Evolutionary conservation across 164 flowering plant genomes (phyloP).

Genomic region (Protea cynaroides): DNA sequence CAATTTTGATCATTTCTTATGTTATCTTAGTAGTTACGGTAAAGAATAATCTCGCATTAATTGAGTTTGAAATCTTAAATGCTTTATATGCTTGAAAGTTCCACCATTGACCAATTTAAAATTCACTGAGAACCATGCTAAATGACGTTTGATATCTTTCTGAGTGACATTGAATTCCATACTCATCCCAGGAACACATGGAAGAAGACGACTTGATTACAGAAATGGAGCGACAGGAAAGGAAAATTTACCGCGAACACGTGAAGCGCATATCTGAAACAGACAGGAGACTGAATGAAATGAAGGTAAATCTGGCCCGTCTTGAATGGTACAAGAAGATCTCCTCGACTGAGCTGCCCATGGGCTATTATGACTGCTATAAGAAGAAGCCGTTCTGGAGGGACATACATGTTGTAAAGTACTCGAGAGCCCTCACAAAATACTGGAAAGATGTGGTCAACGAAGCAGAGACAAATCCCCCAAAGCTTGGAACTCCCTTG

Average conservation of each 20-base stretch:
- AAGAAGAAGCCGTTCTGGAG: not conserved
- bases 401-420: conserved; percentile 12
- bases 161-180: too few species aligned
- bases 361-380: conserved; percentile 44
- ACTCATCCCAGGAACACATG: not conserved
- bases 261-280: conserved; percentile 6
- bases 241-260: not conserved
- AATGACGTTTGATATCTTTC: too few species aligned
- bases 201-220: not conserved
- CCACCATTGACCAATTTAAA: too few species aligned
- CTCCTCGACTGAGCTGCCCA: not conserved
- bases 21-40: too few species aligned
- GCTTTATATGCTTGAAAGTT: too few species aligned
- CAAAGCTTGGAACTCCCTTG: conserved; percentile 18
- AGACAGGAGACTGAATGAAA: conserved; percentile 20
- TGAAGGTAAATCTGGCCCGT: conserved; percentile 26
- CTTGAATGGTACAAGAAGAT: conserved; percentile 50
- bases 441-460: conserved; percentile 37
- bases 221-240: conserved; percentile 11
- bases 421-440: conserved; percentile 15
- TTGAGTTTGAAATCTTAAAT: too few species aligned
- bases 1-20: too few species aligned
- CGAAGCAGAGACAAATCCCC: conserved; percentile 33
- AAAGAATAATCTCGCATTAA: too few species aligned
- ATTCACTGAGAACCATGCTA: too few species aligned